Base-by-base conservation (phyloP, 192 early-diverging fungal species). In the Umbelopsis isabellina region DNA sequence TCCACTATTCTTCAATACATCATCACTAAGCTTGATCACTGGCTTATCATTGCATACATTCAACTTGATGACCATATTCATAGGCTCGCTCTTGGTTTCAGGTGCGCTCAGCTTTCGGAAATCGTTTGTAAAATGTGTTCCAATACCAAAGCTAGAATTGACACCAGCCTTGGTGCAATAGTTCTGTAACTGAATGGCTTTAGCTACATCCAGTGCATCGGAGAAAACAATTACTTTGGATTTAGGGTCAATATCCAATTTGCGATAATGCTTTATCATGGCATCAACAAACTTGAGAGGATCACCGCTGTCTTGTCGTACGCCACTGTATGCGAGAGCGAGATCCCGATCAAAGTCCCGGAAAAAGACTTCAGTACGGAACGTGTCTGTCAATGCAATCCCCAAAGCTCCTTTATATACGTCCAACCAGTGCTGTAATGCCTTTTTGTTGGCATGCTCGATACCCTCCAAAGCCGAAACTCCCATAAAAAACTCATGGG, bases 401-500 rank as follows among this genome's bases (percentile, higher is more conserved):
- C 84, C 83, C 2, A 93, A 72, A 2, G 75, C 75, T 27, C 80
- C 77, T 7, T 83, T 73, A 58, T 88, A 93, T 1, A 84, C 85
- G 13, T 75, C 30, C 3, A 81, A 65, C 92, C 92, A 93, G 35
- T 81, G 84, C 13, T 74, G 58, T 11, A 93, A 66, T 7, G 91
- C 86, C 46, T 81, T 75, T 21, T 75, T 70, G 67, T 93, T 92
- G 4, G 85, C 92, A 23, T 83, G 72, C 23, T 79, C 68, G 12
- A 87, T 83, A n/a, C 83, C 83, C 44, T 87, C 83, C 18, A 93
- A 61, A 1, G 89, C 91, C 8, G 91, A 89, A 22, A 88, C 78
- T 0, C 81, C 91, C 91, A 93, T 93, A 69, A 84, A 89, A 84
- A 88, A 92, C 64, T 93, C 92, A 67, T 93, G 92, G 3, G 90